phyloP scores from a whole-genome alignment of 352 stramenopile species.

The Globisporangium orthogonon region DNA sequence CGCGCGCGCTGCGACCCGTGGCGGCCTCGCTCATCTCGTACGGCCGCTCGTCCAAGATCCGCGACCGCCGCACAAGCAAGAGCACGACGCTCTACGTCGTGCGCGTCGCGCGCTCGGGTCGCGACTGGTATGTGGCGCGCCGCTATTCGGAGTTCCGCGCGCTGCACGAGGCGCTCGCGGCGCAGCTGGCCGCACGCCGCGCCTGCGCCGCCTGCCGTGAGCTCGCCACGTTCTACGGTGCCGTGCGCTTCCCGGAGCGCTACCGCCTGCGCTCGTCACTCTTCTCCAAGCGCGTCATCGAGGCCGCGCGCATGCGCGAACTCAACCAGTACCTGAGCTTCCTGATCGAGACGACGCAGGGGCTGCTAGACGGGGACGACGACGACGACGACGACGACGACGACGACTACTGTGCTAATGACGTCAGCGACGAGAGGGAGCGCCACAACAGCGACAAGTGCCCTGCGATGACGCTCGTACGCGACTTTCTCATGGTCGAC shows the following conservation, averaged over 20 bases:
- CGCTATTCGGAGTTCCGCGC: conserved; percentile 73
- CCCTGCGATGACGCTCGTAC: conserved; percentile 37
- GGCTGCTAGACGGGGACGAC: conserved; percentile 47
- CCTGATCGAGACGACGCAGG: conserved; percentile 60
- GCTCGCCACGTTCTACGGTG: conserved; percentile 34
- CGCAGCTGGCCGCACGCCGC: conserved; percentile 16
- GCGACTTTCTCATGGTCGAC: conserved; percentile 65
- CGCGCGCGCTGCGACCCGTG: conserved; percentile 54
- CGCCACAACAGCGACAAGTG: conserved; percentile 15
- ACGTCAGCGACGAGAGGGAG: conserved; percentile 1
- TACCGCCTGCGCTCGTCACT: conserved; percentile 43
- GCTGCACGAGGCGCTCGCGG: conserved; percentile 35
- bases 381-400: conserved; percentile 27
- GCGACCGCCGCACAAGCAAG: conserved; percentile 21
- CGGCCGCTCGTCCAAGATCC: conserved; percentile 44
- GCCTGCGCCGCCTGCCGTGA: conserved; percentile 41
- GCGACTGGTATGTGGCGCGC: conserved; percentile 67
- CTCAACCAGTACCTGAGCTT: conserved; percentile 63
- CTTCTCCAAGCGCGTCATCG: conserved; percentile 48
- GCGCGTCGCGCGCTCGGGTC: conserved; percentile 40
- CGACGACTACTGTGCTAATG: conserved; percentile 1
- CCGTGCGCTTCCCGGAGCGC: conserved; percentile 46
- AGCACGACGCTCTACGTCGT: conserved; percentile 70
- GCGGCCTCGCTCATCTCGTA: conserved; percentile 60
- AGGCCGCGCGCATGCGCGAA: conserved; percentile 44